Evolutionary conservation across 345 rosid genomes (phyloP), one percentile per base, ranked within the genome.

Genomic region (Moricandia moricandioides): DNA sequence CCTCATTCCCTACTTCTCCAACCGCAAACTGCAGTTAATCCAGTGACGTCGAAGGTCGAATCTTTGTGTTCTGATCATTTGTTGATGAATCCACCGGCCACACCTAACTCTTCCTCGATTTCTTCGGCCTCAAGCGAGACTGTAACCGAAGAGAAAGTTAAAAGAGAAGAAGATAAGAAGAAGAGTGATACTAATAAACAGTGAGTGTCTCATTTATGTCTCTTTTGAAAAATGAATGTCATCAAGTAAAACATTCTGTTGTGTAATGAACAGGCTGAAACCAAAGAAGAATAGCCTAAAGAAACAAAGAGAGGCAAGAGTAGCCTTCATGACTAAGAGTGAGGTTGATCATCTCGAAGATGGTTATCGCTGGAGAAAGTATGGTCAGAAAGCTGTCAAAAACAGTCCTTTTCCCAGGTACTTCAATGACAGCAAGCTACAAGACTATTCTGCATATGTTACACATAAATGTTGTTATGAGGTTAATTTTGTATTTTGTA

Each of bases 91-190:
- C 89, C 77, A 75, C 98, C 97, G 16, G 87, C 88, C 5, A 91
- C 97, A 14, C 97, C 98, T 12, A 91, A 91, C 86, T 86, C 89
- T 33, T 93, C 97, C 0, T 87, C 96, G 47, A 83, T 89, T 72
- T 88, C 98, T 0, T 91, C 97, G 13, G 97, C 85, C 8, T 89
- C 96, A 7, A 89, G 89, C 60, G 91, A 87, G 70, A 92, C 88
- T 60, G 73, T 82, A 8, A 85, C 84, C 34, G 86, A 87, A 29
- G 92, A 83, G 29, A 71, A 83, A 67, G 82, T 68, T 2, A 75
- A 65, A 62, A 78, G 6, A 49, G 55, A n/a, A 47, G 18, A 47
- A 43, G 82, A 82, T 71, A 83, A 85, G 45, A 68, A 67, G 70
- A 78, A 16, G n/a, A n/a, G n/a, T 51, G 45, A 13, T 39, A 14